These are phyloP conservation scores for Allium cepa DNA, from an alignment of 106 monocot species.

Conservation along the genomic window DNA sequence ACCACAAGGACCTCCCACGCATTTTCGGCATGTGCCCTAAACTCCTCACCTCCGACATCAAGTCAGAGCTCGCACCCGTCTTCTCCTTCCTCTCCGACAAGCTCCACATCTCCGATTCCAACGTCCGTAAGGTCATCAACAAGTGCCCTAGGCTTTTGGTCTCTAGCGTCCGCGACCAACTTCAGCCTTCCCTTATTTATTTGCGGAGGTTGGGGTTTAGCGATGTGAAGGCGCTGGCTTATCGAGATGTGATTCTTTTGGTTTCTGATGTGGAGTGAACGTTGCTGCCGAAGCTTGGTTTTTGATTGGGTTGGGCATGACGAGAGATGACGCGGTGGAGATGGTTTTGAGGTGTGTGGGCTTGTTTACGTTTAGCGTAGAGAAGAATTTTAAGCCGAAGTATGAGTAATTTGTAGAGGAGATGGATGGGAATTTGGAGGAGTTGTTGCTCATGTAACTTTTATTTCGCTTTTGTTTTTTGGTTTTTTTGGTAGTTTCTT, in stretches of 20 bases:
- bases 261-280: constrained; percentile 69
- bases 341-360: constrained; percentile 66
- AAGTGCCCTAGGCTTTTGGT: constrained; percentile 70
- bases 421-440: too few species aligned
- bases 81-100: constrained; percentile 62
- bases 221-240: constrained; percentile 32
- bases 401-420: too few species aligned
- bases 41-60: constrained; percentile 45
- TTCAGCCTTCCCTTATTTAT: constrained; percentile 44
- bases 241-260: constrained; percentile 44
- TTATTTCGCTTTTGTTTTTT: too few species aligned
- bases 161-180: constrained; percentile 56
- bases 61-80: constrained; percentile 38
- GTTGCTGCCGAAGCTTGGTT: constrained; percentile 46
- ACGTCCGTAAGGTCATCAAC: constrained; percentile 30
- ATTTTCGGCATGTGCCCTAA: constrained; percentile 66
- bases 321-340: constrained; percentile 34
- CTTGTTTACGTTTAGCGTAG: constrained; percentile 1
- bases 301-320: constrained; percentile 28
- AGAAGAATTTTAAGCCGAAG: too few species aligned
- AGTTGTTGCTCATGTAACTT: too few species aligned
- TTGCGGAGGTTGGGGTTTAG: constrained; percentile 51
- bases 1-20: too few species aligned
- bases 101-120: constrained; percentile 26
- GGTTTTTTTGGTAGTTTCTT: too few species aligned